These are phyloP conservation scores for Phialophora verrucosa DNA, from an alignment of 2,329 filamentous ascomycete genomes.

Conservation along the genomic window DNA sequence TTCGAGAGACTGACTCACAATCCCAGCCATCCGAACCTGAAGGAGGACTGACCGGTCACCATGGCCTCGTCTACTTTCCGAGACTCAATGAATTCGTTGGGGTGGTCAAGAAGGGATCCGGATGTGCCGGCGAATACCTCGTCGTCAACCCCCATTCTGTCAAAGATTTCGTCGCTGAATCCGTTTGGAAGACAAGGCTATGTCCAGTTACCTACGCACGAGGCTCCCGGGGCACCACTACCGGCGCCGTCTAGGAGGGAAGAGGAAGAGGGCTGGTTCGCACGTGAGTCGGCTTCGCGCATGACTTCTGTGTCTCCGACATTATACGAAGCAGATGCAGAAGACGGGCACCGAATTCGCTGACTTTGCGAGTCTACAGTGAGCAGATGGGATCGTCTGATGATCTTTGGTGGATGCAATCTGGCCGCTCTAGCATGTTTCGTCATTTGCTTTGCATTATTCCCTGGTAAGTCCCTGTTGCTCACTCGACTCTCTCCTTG, in stretches of 20 bases:
- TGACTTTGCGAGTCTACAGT: constrained; percentile 61
- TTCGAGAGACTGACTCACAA: constrained; percentile 12
- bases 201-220: constrained; percentile 85
- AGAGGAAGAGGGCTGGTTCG: constrained; percentile 95
- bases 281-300: constrained; percentile 70
- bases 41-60: constrained; percentile 29
- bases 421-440: constrained; percentile 89
- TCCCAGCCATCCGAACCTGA: constrained; percentile 3
- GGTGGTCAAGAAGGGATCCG: constrained; percentile 85
- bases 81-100: constrained; percentile 91
- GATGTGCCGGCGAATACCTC: constrained; percentile 74
- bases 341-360: constrained; percentile 14
- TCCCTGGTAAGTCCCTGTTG: not conserved
- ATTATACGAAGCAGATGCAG: constrained; percentile 4
- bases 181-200: constrained; percentile 83
- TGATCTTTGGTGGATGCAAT: constrained; percentile 92
- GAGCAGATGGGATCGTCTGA: constrained; percentile 93
- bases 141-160: constrained; percentile 74
- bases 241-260: constrained; percentile 84
- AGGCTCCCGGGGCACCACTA: constrained; percentile 80
- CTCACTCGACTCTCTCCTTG: not conserved
- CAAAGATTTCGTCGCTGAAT: constrained; percentile 82
- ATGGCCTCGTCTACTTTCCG: constrained; percentile 92
- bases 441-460: constrained; percentile 76
- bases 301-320: constrained; percentile 13